Evolutionary conservation across 805 yeast genomes (phyloP).

Genomic region (Yarrowia sp.): DNA sequence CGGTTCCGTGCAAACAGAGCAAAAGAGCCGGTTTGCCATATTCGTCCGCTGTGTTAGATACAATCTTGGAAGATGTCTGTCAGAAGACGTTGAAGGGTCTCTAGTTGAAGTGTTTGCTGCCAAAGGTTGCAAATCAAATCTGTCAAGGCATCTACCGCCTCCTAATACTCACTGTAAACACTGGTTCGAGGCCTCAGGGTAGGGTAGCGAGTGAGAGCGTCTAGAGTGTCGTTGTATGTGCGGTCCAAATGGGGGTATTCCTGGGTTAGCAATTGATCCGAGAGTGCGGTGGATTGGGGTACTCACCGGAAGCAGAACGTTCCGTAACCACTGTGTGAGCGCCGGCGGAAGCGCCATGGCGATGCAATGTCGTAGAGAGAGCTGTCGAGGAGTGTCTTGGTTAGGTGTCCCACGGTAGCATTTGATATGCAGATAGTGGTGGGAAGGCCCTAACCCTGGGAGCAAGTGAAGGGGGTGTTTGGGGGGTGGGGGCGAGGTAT

Average conservation of each 20-base stretch:
- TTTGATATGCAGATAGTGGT: conserved; percentile 28
- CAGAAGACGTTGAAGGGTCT: no score
- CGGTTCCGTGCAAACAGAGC: conserved; percentile 66
- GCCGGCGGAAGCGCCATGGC: conserved; percentile 50
- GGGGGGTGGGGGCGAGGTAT: no score
- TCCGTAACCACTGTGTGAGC: conserved; percentile 64
- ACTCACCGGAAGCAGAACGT: conserved; percentile 59
- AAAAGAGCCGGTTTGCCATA: conserved; percentile 66
- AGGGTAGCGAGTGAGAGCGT: conserved; percentile 59
- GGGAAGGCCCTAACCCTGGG: conserved; percentile 18
- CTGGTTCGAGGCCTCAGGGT: conserved; percentile 74
- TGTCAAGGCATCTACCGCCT: no score
- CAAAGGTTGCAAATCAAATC: no score
- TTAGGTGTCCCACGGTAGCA: conserved; percentile 3
- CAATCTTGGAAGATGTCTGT: no score
- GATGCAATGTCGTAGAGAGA: conserved; percentile 22
- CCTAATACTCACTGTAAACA: conserved; percentile 52
- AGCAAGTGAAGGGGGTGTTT: background rate
- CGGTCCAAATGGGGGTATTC: conserved; percentile 66
- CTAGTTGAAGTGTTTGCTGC: no score
- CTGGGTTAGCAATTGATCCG: conserved; percentile 17
- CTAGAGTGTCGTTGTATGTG: conserved; percentile 67
- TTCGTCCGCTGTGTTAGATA: conserved; percentile 52
- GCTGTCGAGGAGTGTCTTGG: background rate
- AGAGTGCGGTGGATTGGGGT: background rate